Conservation (phyloP, 208 protist genomes). For the Wallacemonas collosoma region DNA sequence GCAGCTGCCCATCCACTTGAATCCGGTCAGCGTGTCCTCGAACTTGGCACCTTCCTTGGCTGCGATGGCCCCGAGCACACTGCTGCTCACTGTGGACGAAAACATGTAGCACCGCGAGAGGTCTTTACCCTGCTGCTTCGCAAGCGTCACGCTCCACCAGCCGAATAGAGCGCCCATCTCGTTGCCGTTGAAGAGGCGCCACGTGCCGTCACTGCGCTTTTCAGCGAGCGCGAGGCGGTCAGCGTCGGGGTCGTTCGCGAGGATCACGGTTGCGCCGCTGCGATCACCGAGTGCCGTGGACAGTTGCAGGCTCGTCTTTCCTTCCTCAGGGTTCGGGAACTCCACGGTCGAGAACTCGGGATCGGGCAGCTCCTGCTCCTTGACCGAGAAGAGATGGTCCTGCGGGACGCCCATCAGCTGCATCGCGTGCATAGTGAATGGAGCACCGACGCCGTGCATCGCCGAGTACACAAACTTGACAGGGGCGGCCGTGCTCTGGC, state of each 20-base stretch:
- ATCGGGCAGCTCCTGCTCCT: constrained; percentile 94
- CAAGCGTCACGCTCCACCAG: constrained; percentile 90
- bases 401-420: constrained; percentile 58
- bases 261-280: constrained; percentile 73
- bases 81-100: constrained; percentile 83
- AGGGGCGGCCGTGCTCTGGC: constrained; percentile 20
- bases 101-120: constrained; percentile 61
- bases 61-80: constrained; percentile 93
- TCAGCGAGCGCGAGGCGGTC: constrained; percentile 97
- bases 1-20: constrained; percentile 98
- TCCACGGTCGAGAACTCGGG: constrained; percentile 97
- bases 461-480: constrained; percentile 70
- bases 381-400: constrained; percentile 54
- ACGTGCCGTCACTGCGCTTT: constrained; percentile 66
- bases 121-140: constrained; percentile 33
- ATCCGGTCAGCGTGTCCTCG: constrained; percentile 97
- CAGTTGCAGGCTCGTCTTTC: constrained; percentile 85
- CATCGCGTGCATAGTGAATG: constrained; percentile 74
- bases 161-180: constrained; percentile 97
- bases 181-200: constrained; percentile 97
- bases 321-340: constrained; percentile 99
- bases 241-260: constrained; percentile 99
- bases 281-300: constrained; percentile 86
- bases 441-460: constrained; percentile 96
- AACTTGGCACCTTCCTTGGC: constrained; percentile 90